A percentile compares a stretch with the other conserved stretches of the same genome.
Evolutionary conservation across 2,329 filamentous ascomycete genomes (phyloP).

Genomic region (Basipetospora chlamydospora): DNA sequence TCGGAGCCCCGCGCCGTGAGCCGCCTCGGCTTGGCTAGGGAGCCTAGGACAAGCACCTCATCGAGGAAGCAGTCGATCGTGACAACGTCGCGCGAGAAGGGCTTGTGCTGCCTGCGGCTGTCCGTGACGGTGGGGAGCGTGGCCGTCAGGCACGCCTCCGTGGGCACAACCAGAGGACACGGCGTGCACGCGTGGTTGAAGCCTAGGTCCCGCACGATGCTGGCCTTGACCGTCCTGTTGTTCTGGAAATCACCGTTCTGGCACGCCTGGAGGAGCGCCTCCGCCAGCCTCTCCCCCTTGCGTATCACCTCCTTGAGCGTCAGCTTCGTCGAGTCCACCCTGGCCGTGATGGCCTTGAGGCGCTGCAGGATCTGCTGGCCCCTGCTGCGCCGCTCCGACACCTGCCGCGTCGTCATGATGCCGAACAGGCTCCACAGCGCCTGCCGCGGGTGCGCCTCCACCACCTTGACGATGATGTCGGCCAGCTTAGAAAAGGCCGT

Average conservation of each 20-base stretch:
- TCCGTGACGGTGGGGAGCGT: slow-evolving; percentile 65
- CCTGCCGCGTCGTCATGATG: slow-evolving; percentile 66
- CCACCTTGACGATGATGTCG: slow-evolving; percentile 73
- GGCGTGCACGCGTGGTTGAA: slow-evolving; percentile 79
- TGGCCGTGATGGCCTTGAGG: slow-evolving; percentile 18
- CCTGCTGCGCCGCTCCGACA: slow-evolving; percentile 44
- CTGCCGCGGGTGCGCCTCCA: slow-evolving; percentile 75
- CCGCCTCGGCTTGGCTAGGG: slow-evolving; percentile 81
- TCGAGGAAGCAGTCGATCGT: slow-evolving; percentile 72
- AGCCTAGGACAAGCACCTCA: slow-evolving; percentile 79
- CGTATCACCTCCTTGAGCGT: slow-evolving; percentile 48
- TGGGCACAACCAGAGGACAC: slow-evolving; percentile 74
- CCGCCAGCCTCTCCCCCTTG: slow-evolving; percentile 68
- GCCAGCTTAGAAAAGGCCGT: slow-evolving; percentile 65
- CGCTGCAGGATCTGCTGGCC: slow-evolving; percentile 37
- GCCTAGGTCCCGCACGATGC: slow-evolving; percentile 59
- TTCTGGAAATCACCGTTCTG: slow-evolving; percentile 59
- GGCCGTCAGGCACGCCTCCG: slow-evolving; percentile 71
- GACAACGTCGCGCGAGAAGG: slow-evolving; percentile 75
- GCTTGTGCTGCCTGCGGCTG: slow-evolving; percentile 60
- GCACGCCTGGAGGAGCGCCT: slow-evolving; percentile 68
- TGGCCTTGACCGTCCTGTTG: slow-evolving; percentile 54
- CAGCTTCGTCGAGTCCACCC: slow-evolving; percentile 3
- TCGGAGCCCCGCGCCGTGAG: slow-evolving; percentile 81
- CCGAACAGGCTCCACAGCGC: slow-evolving; percentile 83